phyloP scores from a whole-genome alignment of 495 filamentous ascomycete genomes.

The Penicillium alfredii region DNA sequence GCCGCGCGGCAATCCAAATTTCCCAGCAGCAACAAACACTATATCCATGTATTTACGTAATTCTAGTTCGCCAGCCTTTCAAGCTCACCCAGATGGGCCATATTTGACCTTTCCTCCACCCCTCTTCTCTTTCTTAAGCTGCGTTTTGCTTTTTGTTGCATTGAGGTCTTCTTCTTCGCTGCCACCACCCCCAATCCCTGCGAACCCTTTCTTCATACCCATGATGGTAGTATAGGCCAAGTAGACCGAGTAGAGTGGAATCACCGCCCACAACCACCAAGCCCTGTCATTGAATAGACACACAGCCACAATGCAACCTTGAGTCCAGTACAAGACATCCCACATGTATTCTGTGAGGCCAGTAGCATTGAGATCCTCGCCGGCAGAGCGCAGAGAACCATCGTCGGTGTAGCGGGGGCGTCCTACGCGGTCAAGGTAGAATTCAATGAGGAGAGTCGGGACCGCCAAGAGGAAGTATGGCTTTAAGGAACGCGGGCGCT shows the following conservation, averaged over 20 bases:
- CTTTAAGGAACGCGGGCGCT: constrained; percentile 59
- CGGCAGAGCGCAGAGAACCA: constrained; percentile 63
- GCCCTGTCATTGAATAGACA: constrained; percentile 67
- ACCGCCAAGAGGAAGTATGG: constrained; percentile 66
- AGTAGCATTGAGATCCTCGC: constrained; percentile 82
- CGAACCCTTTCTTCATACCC: constrained; percentile 60
- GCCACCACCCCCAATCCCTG: constrained; percentile 44
- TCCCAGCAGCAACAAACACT: no score
- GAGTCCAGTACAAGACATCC: constrained; percentile 90
- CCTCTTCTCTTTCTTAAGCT: constrained; percentile 59
- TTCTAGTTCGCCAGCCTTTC: no score
- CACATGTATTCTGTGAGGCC: constrained; percentile 97
- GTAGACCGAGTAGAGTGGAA: constrained; percentile 66
- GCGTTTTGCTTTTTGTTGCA: constrained; percentile 49
- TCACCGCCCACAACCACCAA: constrained; percentile 66
- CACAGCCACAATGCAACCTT: constrained; percentile 59
- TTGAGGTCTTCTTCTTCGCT: constrained; percentile 14
- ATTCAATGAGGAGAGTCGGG: constrained; percentile 72
- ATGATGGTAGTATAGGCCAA: constrained; percentile 60
- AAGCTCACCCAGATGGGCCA: constrained; percentile 26
- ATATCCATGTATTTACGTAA: no score
- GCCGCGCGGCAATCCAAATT: no score
- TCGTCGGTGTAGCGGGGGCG: constrained; percentile 66
- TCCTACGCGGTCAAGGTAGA: constrained; percentile 73
- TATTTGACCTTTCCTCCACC: no score